Conservation (phyloP, 257 asterid genomes). For the Solanum bukasovii region DNA sequence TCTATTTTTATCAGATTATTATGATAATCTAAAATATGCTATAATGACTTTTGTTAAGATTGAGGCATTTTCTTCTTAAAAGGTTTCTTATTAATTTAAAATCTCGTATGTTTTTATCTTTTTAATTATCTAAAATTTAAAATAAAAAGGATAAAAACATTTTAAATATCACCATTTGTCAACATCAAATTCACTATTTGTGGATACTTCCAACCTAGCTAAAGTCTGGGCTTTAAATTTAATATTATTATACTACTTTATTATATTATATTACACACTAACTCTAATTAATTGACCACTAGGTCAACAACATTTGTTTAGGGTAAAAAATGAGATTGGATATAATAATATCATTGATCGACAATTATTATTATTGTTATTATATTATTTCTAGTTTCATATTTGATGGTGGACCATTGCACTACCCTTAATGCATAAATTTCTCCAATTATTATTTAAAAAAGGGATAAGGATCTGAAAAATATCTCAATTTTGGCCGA, state of each 20-base stretch:
- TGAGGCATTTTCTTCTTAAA: neutral
- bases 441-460: no score
- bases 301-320: neutral
- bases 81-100: rapidly evolving
- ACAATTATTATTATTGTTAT: neutral
- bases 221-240: no score
- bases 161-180: neutral
- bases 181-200: neutral
- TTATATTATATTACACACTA: neutral
- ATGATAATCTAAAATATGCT: neutral
- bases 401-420: no score
- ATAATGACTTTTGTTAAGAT: neutral
- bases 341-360: neutral
- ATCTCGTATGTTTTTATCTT: neutral
- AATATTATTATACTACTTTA: no score
- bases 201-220: neutral
- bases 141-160: neutral
- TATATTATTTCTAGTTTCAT: no score
- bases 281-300: neutral
- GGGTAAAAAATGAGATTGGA: neutral
- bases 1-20: no score
- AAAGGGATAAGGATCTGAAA: no score
- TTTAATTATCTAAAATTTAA: no score
- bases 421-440: no score
- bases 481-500: no score